Base-by-base conservation (phyloP, 1,139 yeast species). In the Candida pseudoviswanathii region DNA sequence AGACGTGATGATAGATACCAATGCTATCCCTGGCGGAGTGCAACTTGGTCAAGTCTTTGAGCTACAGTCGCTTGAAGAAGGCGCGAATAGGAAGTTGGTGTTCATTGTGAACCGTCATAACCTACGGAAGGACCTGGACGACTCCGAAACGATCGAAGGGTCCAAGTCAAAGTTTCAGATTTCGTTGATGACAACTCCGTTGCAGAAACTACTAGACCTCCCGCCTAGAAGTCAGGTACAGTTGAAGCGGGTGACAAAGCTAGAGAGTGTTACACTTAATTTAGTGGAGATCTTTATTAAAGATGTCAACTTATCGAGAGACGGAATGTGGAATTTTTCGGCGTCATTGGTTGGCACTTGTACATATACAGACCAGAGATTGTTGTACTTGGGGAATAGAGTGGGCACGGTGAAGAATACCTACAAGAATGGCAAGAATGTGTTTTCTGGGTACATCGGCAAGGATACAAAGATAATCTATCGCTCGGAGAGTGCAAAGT, bases 281-380 rank as follows among this genome's bases (percentile, higher is more conserved):
- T 77, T 89, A 2, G 81, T 92, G 4, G 99, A 94, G 61, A 71
- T 95, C 4, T 85, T 83, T 61, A 81, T 91, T 49, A 89, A 86
- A 59, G 98, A 94, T 62, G 76, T 89, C 24, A 84, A 88, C 58
- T 69, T 95, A 21, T 84, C 96, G 1, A 73, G 99, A 56, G 97
- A 96, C 51, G 96, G 91, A 58, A 92, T 92, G 95, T 95, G 98
- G 97, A 75, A 82, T 34, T 70, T 92, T 7, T 83, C 96, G 0
- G 77, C 89, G 1, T 63, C 75, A 11, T 58, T 94, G 47, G 79
- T 78, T 0, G 82, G 82, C 6, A 71, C 80, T 9, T 89, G 97
- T 64, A 80, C 87, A 2, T 84, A 87, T 60, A 70, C 76, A 5
- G 81, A 85, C 6, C 94, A 92, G 64, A 75, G 84, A 47, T 63